phyloP scores from a whole-genome alignment of 495 filamentous ascomycete species.

The Xylaria palmicola region DNA sequence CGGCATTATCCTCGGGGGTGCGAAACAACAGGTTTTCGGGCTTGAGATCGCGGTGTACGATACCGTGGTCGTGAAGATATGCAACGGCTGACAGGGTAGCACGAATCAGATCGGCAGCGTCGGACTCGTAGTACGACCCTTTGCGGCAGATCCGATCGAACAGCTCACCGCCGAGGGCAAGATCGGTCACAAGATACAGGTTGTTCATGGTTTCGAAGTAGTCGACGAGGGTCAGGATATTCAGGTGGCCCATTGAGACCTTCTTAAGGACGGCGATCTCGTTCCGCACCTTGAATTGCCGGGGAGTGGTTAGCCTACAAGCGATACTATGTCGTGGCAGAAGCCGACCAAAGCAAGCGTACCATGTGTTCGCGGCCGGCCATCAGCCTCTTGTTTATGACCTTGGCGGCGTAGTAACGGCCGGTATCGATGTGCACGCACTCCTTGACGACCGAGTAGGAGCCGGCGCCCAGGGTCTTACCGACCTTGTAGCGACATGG shows the following conservation, averaged over 20 bases:
- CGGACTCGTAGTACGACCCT: constrained; percentile 95
- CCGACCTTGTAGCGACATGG: constrained; percentile 90
- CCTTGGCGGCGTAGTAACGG: constrained; percentile 97
- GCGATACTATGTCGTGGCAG: not conserved
- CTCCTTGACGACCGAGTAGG: constrained; percentile 99
- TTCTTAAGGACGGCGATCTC: constrained; percentile 96
- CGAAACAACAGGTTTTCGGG: constrained; percentile 79
- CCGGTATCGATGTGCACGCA: constrained; percentile 98
- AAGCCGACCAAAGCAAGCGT: constrained; percentile 20
- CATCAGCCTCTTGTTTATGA: constrained; percentile 99
- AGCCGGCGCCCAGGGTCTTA: constrained; percentile 93
- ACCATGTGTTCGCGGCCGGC: constrained; percentile 98
- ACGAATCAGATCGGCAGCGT: constrained; percentile 92
- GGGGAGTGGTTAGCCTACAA: constrained; percentile 8
- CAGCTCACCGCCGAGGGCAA: constrained; percentile 92
- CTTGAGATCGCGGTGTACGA: constrained; percentile 84
- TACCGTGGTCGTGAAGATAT: constrained; percentile 97
- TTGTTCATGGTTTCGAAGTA: constrained; percentile 99
- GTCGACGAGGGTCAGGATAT: constrained; percentile 95
- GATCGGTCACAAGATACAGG: constrained; percentile 94
- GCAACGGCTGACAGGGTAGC: constrained; percentile 95
- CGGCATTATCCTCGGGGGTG: constrained; percentile 78
- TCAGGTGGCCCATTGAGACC: constrained; percentile 97
- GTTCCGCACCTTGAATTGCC: constrained; percentile 74
- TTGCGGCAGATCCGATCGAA: constrained; percentile 99